Conservation (phyloP, 768 basidiomycete species). For the Phlebiopsis gigantea region DNA sequence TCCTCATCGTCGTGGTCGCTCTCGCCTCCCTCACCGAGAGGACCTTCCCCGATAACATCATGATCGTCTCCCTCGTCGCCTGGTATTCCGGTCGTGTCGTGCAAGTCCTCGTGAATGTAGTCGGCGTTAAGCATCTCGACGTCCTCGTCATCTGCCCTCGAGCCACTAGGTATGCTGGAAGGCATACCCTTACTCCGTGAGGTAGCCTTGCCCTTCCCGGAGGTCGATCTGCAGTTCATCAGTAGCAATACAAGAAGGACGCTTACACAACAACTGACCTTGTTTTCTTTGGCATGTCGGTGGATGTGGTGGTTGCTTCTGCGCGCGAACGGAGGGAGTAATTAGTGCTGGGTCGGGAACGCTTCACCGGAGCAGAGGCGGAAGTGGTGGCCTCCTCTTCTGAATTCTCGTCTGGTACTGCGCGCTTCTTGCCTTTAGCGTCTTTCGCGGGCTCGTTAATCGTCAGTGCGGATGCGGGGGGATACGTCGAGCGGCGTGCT, state of each 20-base stretch:
- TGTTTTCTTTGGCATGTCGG: slow-evolving; percentile 72
- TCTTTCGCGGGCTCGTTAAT: slow-evolving; percentile 78
- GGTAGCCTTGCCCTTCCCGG: slow-evolving; percentile 52
- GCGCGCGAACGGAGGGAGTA: slow-evolving; percentile 66
- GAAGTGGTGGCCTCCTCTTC: slow-evolving; percentile 57
- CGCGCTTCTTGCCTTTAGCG: slow-evolving; percentile 91
- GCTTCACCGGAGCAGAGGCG: slow-evolving; percentile 51
- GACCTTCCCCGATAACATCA: slow-evolving; percentile 39
- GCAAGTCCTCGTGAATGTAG: slow-evolving; percentile 42
- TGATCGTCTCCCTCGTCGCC: slow-evolving; percentile 38
- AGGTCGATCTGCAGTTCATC: slow-evolving; percentile 35
- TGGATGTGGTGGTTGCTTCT: slow-evolving; percentile 32
- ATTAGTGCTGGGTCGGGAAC: slow-evolving; percentile 44
- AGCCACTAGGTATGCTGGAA: slow-evolving; percentile 55
- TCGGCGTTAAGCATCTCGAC: slow-evolving; percentile 72
- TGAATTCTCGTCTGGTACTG: slow-evolving; percentile 61
- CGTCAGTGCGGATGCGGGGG: slow-evolving; percentile 38
- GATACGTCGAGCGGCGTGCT: slow-evolving; percentile 52
- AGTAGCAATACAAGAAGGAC: slow-evolving; percentile 13
- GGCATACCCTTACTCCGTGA: slow-evolving; percentile 34
- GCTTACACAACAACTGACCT: slow-evolving; percentile 35
- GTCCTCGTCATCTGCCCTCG: slow-evolving; percentile 64
- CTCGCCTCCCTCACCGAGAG: slow-evolving; percentile 43
- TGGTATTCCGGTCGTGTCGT: slow-evolving; percentile 22
- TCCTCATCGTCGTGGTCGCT: slow-evolving; percentile 36